Base-by-base conservation (phyloP, 2,329 filamentous ascomycete species). In the Alternaria dauci region DNA sequence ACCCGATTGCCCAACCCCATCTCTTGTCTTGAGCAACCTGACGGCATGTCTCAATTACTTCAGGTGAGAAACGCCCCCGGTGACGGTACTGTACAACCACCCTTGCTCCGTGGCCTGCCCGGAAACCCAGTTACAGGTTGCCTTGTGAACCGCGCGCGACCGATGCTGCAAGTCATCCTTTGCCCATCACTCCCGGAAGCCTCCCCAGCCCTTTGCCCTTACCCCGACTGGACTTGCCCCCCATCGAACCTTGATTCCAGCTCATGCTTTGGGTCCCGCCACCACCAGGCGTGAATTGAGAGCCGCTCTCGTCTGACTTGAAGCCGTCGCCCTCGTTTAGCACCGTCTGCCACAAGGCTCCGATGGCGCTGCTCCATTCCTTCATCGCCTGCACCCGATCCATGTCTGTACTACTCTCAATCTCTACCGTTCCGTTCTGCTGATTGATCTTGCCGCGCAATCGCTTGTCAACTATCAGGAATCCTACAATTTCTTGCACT, bases 401-500 rank as follows among this genome's bases (percentile, higher is more conserved):
- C 46, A 86, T 85, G 79, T 97, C 93, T 46, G 86, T 89, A 55
- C 85, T 83, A 59, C 88, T 91, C 61, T 90, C 88, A 62, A 97
- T 92, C 79, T 93, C 88, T 23, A 99, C 89, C 0, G 89, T 91
- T 47, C 94, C 93, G 59, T 87, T 86, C 79, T 93, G 89, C 81
- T 98, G 92, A 80, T 99, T 91, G 73, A 99, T 94, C 78, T 90
- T 91, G 63, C 93, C 95, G 52, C 89, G 85, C 68, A 99, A 89
- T 77, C 93, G 92, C 73, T 91, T 90, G 76, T 97, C 93, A 62
- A 97, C 87, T 66, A 99, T 98, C 54, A 98, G 84, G 80, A 94
- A 97, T 48, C 93, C 91, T n/a, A 98, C 82, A 63, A 99, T 98
- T 72, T 99, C 95, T 80, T 96, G 91, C 3, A 97, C 93, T 80